Evolutionary conservation across 208 protist species (phyloP), one percentile per base, ranked within the genome.

Genomic region (Angomonas ambiguus): DNA sequence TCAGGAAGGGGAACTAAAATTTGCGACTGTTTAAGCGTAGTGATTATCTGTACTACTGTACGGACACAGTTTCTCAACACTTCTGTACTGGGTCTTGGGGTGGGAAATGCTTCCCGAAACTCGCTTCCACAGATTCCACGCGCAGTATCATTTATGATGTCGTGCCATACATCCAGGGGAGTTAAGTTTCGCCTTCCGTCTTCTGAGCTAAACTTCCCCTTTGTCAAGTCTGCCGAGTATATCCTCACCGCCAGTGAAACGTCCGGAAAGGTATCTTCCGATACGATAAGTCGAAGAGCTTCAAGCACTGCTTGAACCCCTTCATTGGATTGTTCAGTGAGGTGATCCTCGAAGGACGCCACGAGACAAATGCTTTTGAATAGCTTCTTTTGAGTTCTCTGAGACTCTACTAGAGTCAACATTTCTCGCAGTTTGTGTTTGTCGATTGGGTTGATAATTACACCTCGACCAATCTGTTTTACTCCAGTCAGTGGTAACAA

Each of bases 221-320:
- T 13, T 13, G 35, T 41, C 13, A 41, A 41, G 35, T 41, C 13
- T 5, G 35, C 35, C 5, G 35, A 41, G 13, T 41, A 41, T 18
- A 41, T 13, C 13, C 35, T 41, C 8, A 41, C 35, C 5, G 13
- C 35, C 35, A 41, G 35, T 13, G 5, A 13, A 13, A 13, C 5
- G 13, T 41, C 35, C 8, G 35, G 35, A 13, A 18, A 13, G 35
- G 13, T 41, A 22, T 22, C 10, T 53, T 13, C 16, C 18, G 45
- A 13, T 8, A 53, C 45, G 13, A 67, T 16, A 1, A 53, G 49
- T 42, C 49, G 62, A 10, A 74, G 56, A 16, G 53, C 35, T n/a
- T 56, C 24, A 3, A 74, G 56, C 2, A 74, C 67, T 24, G 51
- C 69, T 38, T 74, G 61, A 28, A 64, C 65, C 2, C 62, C 69